Conservation (phyloP, 1,284 basidiomycete genomes). For the Moniliophthora roreri region DNA sequence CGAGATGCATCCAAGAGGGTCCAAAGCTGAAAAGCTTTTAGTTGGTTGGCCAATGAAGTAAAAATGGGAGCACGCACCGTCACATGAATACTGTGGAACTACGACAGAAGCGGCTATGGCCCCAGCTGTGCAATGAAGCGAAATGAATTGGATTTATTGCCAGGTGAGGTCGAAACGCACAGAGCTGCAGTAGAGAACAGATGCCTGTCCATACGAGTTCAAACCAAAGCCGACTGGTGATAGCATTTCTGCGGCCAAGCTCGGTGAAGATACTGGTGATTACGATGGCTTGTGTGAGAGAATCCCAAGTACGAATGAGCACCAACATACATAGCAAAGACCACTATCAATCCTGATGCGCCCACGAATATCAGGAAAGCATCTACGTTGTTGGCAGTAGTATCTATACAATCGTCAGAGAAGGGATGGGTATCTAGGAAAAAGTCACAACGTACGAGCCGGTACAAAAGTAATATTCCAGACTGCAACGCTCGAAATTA, state of each 20-base stretch:
- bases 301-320: not conserved
- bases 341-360: conserved; percentile 52
- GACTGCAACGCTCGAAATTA: conserved; percentile 63
- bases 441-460: conserved; percentile 5
- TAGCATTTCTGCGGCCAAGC: conserved; percentile 46
- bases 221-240: conserved; percentile 68
- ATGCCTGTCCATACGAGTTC: conserved; percentile 63
- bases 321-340: conserved; percentile 57
- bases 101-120: conserved; percentile 44
- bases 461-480: conserved; percentile 63
- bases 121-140: conserved; percentile 36
- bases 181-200: conserved; percentile 59
- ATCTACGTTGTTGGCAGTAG: conserved; percentile 40
- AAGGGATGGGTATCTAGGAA: not conserved
- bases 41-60: conserved; percentile 17
- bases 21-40: not conserved
- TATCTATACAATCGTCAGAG: conserved; percentile 11
- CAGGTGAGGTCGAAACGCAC: conserved; percentile 37
- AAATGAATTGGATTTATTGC: not conserved
- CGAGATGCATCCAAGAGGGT: conserved; percentile 48
- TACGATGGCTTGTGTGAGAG: not conserved
- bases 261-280: conserved; percentile 58
- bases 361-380: conserved; percentile 64
- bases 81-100: conserved; percentile 34
- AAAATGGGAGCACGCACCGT: conserved; percentile 11